A percentile compares a stretch with the other conserved stretches of the same genome.
These are phyloP conservation scores for Malus hybrid DNA, from an alignment of 331 rosid genomes.

Conservation along the genomic window DNA sequence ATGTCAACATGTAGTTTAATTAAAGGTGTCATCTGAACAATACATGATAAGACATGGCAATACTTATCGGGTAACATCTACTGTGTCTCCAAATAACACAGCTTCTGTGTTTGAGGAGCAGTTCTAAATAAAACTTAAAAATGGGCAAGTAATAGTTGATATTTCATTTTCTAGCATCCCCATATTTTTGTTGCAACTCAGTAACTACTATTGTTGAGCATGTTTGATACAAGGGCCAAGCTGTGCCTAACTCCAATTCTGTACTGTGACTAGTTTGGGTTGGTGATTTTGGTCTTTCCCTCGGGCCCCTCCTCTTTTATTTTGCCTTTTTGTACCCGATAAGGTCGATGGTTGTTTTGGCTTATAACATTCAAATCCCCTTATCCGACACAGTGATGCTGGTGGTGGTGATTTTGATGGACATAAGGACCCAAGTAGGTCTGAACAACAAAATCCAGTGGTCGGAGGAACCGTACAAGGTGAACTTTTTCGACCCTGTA, in stretches of 20 bases:
- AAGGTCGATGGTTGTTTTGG: neutral
- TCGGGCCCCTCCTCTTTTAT: neutral
- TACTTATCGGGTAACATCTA: neutral
- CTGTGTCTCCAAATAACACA: neutral
- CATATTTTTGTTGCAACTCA: neutral
- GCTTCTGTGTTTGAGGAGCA: neutral
- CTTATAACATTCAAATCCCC: neutral
- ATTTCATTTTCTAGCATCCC: neutral
- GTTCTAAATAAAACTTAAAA: neutral
- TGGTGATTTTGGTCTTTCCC: neutral
- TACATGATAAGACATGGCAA: neutral
- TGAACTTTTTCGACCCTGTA: slow-evolving; percentile 15
- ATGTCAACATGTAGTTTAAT: neutral
- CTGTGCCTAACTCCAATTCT: neutral
- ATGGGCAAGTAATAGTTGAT: neutral
- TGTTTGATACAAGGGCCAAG: neutral
- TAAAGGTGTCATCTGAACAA: neutral
- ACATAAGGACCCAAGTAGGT: slow-evolving; percentile 16
- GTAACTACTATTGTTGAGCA: neutral
- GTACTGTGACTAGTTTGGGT: neutral
- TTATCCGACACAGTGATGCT: slow-evolving; percentile 26
- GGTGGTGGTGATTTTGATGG: slow-evolving; percentile 22
- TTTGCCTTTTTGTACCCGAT: neutral
- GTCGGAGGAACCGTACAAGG: slow-evolving; percentile 35
- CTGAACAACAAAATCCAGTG: slow-evolving; percentile 18